Percentiles rank a stretch among this genome's conserved stretches.
These are phyloP conservation scores for Xylona heveae DNA, from an alignment of 495 filamentous ascomycete species.

Conservation along the genomic window DNA sequence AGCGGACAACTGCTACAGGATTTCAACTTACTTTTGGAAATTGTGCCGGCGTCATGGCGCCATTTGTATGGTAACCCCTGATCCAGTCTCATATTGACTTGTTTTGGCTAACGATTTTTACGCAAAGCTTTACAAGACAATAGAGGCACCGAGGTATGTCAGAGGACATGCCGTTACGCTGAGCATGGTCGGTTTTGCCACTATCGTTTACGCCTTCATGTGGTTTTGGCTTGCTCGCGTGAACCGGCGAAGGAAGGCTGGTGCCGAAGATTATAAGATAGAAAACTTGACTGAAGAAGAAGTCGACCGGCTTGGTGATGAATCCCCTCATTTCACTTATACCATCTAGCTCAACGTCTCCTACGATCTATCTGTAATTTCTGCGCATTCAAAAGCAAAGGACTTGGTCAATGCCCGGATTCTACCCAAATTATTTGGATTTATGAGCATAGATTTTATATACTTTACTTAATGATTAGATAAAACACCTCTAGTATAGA, in stretches of 20 bases:
- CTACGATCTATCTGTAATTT: too few relatives aligned
- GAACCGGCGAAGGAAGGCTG: slow-evolving; percentile 32
- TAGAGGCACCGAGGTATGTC: slow-evolving; percentile 24
- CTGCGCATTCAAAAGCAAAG: too few relatives aligned
- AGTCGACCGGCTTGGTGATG: slow-evolving; percentile 47
- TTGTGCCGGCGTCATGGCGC: slow-evolving; percentile 42
- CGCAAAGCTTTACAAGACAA: slow-evolving; percentile 15
- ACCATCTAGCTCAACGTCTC: too few relatives aligned
- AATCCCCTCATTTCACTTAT: slow-evolving; percentile 37
- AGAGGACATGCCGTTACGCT: slow-evolving; percentile 32
- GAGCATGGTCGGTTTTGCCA: slow-evolving; percentile 26
- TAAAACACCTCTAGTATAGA: too few relatives aligned
- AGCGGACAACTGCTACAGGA: slow-evolving; percentile 46
- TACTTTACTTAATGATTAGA: too few relatives aligned
- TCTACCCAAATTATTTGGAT: too few relatives aligned
- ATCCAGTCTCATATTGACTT: background rate
- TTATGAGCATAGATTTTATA: too few relatives aligned
- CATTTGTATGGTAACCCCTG: slow-evolving; percentile 30
- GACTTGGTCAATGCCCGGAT: too few relatives aligned
- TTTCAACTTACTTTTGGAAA: slow-evolving; percentile 53
- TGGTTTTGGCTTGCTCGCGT: slow-evolving; percentile 29
- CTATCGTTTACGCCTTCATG: slow-evolving; percentile 26
- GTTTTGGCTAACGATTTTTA: slow-evolving; percentile 5
- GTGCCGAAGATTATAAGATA: slow-evolving; percentile 29
- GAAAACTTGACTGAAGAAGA: slow-evolving; percentile 38